phyloP scores from a whole-genome alignment of 2,329 filamentous ascomycete species.

The Aspergillus pseudoviridinutans region DNA sequence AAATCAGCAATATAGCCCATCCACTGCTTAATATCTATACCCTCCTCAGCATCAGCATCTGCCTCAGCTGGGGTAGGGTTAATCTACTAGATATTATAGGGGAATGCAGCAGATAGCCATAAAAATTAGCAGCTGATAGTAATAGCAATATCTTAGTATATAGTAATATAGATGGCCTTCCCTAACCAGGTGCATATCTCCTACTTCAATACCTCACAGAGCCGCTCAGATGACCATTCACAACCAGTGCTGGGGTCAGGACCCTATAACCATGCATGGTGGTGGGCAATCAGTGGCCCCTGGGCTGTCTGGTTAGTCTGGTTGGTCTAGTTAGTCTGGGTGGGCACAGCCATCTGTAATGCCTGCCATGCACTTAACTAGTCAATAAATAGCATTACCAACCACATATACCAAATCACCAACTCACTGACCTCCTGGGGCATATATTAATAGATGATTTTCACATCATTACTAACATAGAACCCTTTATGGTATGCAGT shows the following conservation, averaged over 20 bases:
- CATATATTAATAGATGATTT: conserved; percentile 5
- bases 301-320: too few relatives aligned
- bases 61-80: too few relatives aligned
- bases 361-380: neutral
- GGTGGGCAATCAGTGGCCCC: too few relatives aligned
- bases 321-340: neutral
- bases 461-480: conserved; percentile 1
- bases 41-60: neutral
- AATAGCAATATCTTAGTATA: conserved; percentile 7
- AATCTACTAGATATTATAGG: neutral
- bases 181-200: too few relatives aligned
- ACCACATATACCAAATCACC: conserved; percentile 6
- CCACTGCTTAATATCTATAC: conserved; percentile 4
- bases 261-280: neutral
- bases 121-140: conserved; percentile 7
- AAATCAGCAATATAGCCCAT: conserved; percentile 4
- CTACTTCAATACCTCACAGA: neutral
- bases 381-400: neutral
- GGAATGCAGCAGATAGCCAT: conserved; percentile 1
- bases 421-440: conserved; percentile 1
- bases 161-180: neutral
- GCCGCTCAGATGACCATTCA: neutral
- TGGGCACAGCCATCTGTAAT: too few relatives aligned
- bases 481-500: conserved; percentile 4
- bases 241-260: neutral